Conservation (phyloP, 2,329 filamentous ascomycete species). For the Fusarium cyanostomum region DNA sequence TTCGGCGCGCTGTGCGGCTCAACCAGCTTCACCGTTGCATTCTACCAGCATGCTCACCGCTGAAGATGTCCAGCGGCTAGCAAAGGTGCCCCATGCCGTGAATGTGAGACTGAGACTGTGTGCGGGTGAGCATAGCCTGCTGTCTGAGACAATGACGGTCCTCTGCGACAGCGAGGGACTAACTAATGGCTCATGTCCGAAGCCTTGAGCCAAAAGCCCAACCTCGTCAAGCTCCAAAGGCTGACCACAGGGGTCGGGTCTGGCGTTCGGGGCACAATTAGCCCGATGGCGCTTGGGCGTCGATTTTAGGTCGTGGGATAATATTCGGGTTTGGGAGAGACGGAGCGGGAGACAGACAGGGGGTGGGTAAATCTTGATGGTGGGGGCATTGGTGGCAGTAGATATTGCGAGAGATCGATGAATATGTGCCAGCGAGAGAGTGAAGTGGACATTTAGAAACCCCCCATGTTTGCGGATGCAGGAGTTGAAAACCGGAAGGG, state of each 20-base stretch:
- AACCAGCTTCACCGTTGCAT: neutral
- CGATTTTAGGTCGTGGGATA: too few species aligned
- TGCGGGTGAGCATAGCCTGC: neutral
- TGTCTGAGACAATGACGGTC: slow-evolving; percentile 4
- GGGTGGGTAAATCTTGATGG: neutral
- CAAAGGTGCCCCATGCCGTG: slow-evolving; percentile 8
- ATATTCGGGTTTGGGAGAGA: neutral
- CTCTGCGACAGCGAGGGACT: neutral
- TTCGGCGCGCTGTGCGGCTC: neutral
- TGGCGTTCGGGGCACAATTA: slow-evolving; percentile 8
- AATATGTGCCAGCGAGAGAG: neutral
- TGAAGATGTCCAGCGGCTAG: neutral
- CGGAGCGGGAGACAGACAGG: neutral
- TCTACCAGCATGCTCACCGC: slow-evolving; percentile 22
- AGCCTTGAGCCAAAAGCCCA: slow-evolving; percentile 4
- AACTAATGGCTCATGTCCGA: slow-evolving; percentile 2
- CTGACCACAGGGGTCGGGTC: too few species aligned
- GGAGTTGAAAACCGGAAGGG: too few species aligned
- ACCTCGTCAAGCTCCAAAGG: slow-evolving; percentile 13
- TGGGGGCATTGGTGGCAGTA: neutral
- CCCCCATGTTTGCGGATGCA: neutral
- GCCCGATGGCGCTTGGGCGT: neutral
- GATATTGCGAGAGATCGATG: neutral
- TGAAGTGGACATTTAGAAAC: neutral
- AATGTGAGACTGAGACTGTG: neutral